Conservation (phyloP, 148 eudicot genomes). For the Silene conica region DNA sequence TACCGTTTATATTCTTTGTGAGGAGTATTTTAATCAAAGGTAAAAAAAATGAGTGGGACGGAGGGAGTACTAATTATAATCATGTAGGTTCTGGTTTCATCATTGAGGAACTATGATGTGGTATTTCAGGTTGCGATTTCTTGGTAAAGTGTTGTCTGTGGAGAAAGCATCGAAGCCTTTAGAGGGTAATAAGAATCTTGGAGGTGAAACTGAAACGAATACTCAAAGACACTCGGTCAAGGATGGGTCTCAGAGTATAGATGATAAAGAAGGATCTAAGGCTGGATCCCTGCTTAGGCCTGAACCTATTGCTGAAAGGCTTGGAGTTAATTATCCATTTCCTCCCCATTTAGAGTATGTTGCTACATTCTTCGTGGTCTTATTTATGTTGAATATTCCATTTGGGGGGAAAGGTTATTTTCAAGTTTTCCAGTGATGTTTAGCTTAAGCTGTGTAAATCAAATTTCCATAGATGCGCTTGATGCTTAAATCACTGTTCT, state of each 20-base stretch:
- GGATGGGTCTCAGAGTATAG: slow-evolving; percentile 30
- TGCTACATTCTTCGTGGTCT: background rate
- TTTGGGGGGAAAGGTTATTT: no score
- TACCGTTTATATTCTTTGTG: no score
- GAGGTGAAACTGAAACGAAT: slow-evolving; percentile 34
- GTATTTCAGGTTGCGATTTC: slow-evolving; percentile 58
- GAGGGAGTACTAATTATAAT: background rate
- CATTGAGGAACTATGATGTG: slow-evolving; percentile 1
- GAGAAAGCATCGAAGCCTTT: slow-evolving; percentile 58
- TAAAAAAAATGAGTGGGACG: no score
- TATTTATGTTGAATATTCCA: background rate
- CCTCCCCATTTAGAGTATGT: slow-evolving; percentile 85
- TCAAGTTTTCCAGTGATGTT: background rate
- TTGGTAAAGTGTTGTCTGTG: slow-evolving; percentile 81
- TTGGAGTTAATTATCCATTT: slow-evolving; percentile 84
- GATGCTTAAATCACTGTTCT: background rate
- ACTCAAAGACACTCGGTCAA: slow-evolving; percentile 23
- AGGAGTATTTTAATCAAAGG: no score
- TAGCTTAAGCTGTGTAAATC: background rate
- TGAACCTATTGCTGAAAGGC: slow-evolving; percentile 78
- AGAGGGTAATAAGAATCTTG: slow-evolving; percentile 31
- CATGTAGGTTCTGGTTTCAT: background rate
- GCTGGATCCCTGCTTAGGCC: slow-evolving; percentile 28
- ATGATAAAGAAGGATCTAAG: slow-evolving; percentile 30
- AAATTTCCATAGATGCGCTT: background rate